Conservation (phyloP, 2,329 filamentous ascomycete genomes). For the Hypoxylon sp. region DNA sequence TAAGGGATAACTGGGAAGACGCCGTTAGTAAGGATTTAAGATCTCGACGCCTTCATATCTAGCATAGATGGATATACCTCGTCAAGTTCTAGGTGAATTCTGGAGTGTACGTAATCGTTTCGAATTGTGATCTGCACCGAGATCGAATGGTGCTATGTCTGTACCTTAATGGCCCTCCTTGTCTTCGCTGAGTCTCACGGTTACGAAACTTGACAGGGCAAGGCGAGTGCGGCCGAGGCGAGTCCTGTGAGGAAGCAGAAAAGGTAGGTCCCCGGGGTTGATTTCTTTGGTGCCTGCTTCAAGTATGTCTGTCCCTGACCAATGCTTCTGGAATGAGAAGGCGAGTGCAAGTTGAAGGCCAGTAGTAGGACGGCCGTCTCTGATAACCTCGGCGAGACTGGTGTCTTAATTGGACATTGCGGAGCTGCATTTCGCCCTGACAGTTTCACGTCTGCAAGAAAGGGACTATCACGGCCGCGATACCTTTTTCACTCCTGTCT, state of each 20-base stretch:
- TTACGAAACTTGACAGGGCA: not conserved
- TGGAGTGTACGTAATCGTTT: not conserved
- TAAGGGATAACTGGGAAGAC: not conserved
- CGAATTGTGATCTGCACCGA: not conserved
- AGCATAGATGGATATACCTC: not conserved
- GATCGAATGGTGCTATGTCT: not conserved
- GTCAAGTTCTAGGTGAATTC: not conserved
- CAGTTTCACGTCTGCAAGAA: constrained; percentile 18
- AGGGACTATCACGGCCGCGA: not conserved
- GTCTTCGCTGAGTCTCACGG: not conserved
- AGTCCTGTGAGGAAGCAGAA: constrained; percentile 16
- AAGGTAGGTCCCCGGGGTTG: not conserved
- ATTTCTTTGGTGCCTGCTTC: not conserved
- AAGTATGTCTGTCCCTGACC: not conserved
- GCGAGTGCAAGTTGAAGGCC: not conserved
- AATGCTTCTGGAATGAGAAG: too few species aligned
- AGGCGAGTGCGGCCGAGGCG: not conserved
- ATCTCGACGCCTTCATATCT: not conserved
- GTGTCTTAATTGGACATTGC: too few species aligned
- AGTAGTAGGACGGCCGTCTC: too few species aligned
- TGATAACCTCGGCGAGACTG: too few species aligned
- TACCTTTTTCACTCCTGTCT: not conserved
- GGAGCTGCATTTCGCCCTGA: constrained; percentile 1
- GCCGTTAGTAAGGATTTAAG: not conserved
- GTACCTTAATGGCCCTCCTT: not conserved